Evolutionary conservation across 306 rosid species (phyloP).

Genomic region (Inga oerstediana): DNA sequence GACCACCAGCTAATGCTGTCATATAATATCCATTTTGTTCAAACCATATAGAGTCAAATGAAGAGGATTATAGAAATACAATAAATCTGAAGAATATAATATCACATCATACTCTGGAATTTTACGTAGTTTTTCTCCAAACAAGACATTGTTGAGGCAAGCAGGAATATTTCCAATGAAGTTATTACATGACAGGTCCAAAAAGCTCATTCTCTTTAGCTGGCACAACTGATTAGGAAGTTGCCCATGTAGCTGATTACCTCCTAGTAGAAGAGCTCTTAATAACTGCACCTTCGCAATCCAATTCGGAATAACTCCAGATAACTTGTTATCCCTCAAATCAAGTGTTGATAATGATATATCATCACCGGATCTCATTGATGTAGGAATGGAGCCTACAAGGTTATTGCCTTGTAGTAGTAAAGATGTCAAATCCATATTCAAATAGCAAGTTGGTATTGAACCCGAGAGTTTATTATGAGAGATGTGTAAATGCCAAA

Average conservation of each 20-base stretch:
- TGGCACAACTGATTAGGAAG: not conserved
- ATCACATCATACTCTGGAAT: too few relatives aligned
- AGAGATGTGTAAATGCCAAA: not conserved
- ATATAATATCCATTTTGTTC: not conserved
- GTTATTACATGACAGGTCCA: too few relatives aligned
- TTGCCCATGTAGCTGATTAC: not conserved
- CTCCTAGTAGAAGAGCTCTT: not conserved
- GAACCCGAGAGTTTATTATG: not conserved
- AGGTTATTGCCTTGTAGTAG: not conserved
- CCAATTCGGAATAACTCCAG: not conserved
- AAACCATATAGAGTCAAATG: too few relatives aligned
- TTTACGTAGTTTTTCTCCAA: too few relatives aligned
- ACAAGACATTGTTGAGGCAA: too few relatives aligned
- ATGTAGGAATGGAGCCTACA: not conserved
- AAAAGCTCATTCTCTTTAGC: too few relatives aligned
- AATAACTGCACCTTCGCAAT: not conserved
- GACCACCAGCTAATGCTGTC: too few relatives aligned
- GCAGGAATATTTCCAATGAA: too few relatives aligned
- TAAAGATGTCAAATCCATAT: not conserved
- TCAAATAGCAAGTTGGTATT: slow-evolving; percentile 2
- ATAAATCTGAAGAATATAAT: too few relatives aligned
- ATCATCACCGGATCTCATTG: not conserved
- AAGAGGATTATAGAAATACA: too few relatives aligned
- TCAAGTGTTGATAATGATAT: not conserved
- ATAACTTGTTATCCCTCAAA: not conserved